phyloP scores from a whole-genome alignment of 1,139 yeast genomes.

The Suhomyces kunorum region DNA sequence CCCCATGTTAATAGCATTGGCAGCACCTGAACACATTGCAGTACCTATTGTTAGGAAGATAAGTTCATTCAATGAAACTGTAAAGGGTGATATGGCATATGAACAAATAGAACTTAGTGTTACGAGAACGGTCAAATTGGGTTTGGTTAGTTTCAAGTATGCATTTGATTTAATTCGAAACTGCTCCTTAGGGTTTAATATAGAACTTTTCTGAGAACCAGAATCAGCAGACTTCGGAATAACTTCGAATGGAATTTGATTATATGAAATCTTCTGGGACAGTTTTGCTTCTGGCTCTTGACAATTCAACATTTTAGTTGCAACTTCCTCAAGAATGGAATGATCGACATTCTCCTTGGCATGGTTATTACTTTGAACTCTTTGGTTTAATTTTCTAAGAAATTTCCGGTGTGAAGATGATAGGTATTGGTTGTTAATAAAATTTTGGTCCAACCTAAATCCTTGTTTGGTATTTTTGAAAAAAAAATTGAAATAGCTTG shows the following conservation, averaged over 20 bases:
- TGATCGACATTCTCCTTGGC: slow-evolving; percentile 2
- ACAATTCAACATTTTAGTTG: slow-evolving; percentile 40
- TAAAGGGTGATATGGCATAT: slow-evolving; percentile 85
- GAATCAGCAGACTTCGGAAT: slow-evolving; percentile 32
- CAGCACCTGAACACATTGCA: slow-evolving; percentile 85
- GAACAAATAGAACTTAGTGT: slow-evolving; percentile 92
- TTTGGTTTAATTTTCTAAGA: neutral
- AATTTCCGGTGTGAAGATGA: slow-evolving; percentile 5
- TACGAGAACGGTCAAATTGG: slow-evolving; percentile 82
- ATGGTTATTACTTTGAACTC: neutral
- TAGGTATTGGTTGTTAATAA: slow-evolving; percentile 37
- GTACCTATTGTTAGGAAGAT: slow-evolving; percentile 81
- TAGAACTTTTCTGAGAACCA: slow-evolving; percentile 1
- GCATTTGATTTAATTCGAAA: slow-evolving; percentile 49
- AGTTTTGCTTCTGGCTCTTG: slow-evolving; percentile 37
- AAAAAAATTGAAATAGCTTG: slow-evolving; percentile 41
- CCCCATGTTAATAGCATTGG: slow-evolving; percentile 96
- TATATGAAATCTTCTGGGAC: slow-evolving; percentile 23
- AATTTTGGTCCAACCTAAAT: slow-evolving; percentile 35
- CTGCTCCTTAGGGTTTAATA: slow-evolving; percentile 13
- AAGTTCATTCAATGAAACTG: slow-evolving; percentile 69
- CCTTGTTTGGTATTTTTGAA: slow-evolving; percentile 40
- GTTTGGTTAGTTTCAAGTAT: slow-evolving; percentile 81
- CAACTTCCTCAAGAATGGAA: slow-evolving; percentile 29
- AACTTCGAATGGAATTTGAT: slow-evolving; percentile 61